Conservation (phyloP, 371 early-diverging fungal genomes). For the Conidiobolus incongruus region DNA sequence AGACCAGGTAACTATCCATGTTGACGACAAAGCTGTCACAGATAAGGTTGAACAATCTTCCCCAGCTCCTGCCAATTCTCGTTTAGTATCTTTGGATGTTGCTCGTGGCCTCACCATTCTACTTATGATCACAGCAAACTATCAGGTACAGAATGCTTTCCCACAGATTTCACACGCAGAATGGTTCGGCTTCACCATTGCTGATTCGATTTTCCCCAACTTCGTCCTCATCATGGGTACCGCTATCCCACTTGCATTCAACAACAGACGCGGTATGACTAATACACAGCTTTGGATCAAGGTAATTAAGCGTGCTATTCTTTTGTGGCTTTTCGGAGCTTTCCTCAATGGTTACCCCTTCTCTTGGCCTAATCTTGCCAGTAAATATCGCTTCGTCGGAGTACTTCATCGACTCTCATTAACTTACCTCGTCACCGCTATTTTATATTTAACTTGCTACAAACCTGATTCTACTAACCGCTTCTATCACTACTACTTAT, state of each 20-base stretch:
- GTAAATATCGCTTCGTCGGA: slow-evolving; percentile 11
- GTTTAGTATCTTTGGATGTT: slow-evolving; percentile 17
- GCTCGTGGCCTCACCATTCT: slow-evolving; percentile 17
- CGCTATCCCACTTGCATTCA: slow-evolving; percentile 17
- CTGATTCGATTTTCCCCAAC: slow-evolving; percentile 22
- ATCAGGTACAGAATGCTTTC: slow-evolving; percentile 14
- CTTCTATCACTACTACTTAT: not conserved
- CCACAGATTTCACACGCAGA: slow-evolving; percentile 11
- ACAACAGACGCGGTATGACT: not conserved
- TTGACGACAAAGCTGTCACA: too few species aligned
- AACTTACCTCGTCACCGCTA: slow-evolving; percentile 9
- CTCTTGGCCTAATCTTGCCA: slow-evolving; percentile 5
- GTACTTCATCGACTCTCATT: slow-evolving; percentile 16
- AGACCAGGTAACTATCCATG: too few species aligned
- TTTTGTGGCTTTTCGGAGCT: slow-evolving; percentile 14
- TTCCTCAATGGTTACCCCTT: slow-evolving; percentile 12
- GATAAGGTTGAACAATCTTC: too few species aligned
- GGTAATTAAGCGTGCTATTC: slow-evolving; percentile 11
- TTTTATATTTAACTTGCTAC: slow-evolving; percentile 3
- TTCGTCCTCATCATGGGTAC: slow-evolving; percentile 21
- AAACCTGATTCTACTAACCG: not conserved
- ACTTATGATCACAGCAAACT: slow-evolving; percentile 21
- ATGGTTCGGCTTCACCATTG: slow-evolving; percentile 21
- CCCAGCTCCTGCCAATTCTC: not conserved
- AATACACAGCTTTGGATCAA: not conserved